Conservation (phyloP, 2,329 filamentous ascomycete species). For the Sarocladiaceae sp. region DNA sequence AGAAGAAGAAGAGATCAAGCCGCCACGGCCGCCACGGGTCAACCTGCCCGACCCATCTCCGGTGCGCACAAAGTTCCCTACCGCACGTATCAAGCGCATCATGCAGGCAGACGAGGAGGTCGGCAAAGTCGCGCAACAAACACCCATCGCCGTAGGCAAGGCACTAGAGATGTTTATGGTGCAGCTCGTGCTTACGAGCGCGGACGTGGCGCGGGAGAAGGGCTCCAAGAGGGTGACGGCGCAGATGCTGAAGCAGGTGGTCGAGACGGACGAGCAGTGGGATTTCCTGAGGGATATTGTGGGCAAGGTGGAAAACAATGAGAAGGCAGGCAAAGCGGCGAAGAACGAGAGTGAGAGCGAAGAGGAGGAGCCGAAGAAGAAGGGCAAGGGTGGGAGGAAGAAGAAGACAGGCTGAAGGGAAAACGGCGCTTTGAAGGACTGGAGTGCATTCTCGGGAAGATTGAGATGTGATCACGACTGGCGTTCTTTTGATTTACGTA, state of each 20-base stretch:
- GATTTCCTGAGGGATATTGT: constrained; percentile 93
- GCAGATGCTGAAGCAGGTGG: constrained; percentile 83
- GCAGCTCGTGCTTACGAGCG: constrained; percentile 80
- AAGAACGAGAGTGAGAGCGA: constrained; percentile 46
- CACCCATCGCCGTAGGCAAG: constrained; percentile 91
- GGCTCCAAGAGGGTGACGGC: constrained; percentile 87
- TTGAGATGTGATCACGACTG: constrained; percentile 7
- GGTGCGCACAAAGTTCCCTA: constrained; percentile 93
- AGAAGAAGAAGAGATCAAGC: neutral
- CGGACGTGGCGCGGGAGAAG: constrained; percentile 73
- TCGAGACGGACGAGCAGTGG: constrained; percentile 83
- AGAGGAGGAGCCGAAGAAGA: constrained; percentile 47
- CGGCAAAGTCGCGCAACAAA: constrained; percentile 96
- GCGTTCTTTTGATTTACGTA: no score
- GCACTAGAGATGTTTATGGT: constrained; percentile 98
- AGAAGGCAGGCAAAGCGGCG: constrained; percentile 32
- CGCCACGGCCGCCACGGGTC: constrained; percentile 22
- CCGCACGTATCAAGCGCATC: constrained; percentile 94
- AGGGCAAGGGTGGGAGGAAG: constrained; percentile 38
- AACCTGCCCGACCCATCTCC: constrained; percentile 49
- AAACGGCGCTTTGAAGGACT: neutral
- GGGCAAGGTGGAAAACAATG: constrained; percentile 64
- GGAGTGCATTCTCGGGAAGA: neutral
- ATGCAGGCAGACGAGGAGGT: constrained; percentile 99
- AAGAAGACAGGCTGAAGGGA: constrained; percentile 35